Evolutionary conservation across 1,139 yeast species (phyloP), one percentile per base, ranked within the genome.

Genomic region (Kazachstania sp.): DNA sequence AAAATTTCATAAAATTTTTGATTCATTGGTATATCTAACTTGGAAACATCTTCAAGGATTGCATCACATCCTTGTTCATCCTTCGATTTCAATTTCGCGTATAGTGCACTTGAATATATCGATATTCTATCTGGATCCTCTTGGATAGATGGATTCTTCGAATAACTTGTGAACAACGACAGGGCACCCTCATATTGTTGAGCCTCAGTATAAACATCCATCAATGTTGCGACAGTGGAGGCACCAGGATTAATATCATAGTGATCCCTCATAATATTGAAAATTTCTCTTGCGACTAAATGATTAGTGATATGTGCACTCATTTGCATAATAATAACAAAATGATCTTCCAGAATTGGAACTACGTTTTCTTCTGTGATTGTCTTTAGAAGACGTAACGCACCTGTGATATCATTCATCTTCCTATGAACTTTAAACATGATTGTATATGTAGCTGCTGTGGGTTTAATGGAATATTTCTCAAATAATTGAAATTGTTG

Each of bases 361-460:
- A 45, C 49, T 51, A 43, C 31, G 43, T 45, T 45, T 31, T 39
- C 45, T 35, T 54, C 47, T 28, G 63, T 51, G 45, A 77, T 60
- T n/a, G 60, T 61, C 29, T 69, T 65, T 35, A 81, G 57, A 15
- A 75, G 62, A n/a, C 60, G 60, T 53, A 78, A 61, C 1, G 78
- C 73, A 3, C 67, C 61, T 3, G 61, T 60, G 16, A 70, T 54
- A 49, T 73, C 71, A 40, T 67, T 63, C 3, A 71, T 52, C 15
- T 68, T 68, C n/a, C 74, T 63, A 41, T 71, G 63, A 0, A 71
- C 65, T 26, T 64, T 60, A 37, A 79, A 62, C 55, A 78, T 63
- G 12, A 73, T 59, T 2, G 70, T 64, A 50, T 74, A 74, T 0
- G 77, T 62, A 13, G 60, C 57, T 0, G 71, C 50, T 4, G 70